phyloP scores from a whole-genome alignment of 768 basidiomycete species.

The Suillus clintonianus region DNA sequence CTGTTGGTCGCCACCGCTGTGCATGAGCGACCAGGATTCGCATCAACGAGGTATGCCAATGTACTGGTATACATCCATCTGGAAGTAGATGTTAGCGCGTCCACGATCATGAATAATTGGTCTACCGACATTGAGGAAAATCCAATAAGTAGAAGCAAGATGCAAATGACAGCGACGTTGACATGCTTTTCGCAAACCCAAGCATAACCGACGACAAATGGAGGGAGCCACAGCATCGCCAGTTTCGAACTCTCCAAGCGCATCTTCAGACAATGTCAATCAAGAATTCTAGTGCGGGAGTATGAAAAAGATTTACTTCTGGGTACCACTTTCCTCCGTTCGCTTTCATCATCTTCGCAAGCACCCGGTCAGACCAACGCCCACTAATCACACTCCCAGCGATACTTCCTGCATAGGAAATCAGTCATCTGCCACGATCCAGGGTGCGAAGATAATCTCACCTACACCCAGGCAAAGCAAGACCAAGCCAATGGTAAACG shows the following conservation, averaged over 20 bases:
- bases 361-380: conserved; percentile 55
- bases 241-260: conserved; percentile 63
- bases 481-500: conserved; percentile 74
- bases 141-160: conserved; percentile 71
- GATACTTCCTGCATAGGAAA: conserved; percentile 40
- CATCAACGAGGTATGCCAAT: conserved; percentile 84
- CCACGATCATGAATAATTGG: not conserved
- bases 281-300: not conserved
- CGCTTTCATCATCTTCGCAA: conserved; percentile 40
- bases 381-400: conserved; percentile 59
- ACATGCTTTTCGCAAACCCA: conserved; percentile 71
- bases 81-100: conserved; percentile 6
- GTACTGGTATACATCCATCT: conserved; percentile 68
- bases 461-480: conserved; percentile 75
- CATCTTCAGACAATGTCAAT: conserved; percentile 50
- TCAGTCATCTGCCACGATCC: not conserved
- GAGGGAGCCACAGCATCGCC: conserved; percentile 57
- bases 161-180: conserved; percentile 66
- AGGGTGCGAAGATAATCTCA: conserved; percentile 26
- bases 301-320: conserved; percentile 49
- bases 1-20: conserved; percentile 78
- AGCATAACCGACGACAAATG: conserved; percentile 64
- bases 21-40: conserved; percentile 78
- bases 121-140: conserved; percentile 68
- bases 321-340: conserved; percentile 55